Conservation (phyloP, 1,284 basidiomycete species). For the Mycosarcoma maydis region DNA sequence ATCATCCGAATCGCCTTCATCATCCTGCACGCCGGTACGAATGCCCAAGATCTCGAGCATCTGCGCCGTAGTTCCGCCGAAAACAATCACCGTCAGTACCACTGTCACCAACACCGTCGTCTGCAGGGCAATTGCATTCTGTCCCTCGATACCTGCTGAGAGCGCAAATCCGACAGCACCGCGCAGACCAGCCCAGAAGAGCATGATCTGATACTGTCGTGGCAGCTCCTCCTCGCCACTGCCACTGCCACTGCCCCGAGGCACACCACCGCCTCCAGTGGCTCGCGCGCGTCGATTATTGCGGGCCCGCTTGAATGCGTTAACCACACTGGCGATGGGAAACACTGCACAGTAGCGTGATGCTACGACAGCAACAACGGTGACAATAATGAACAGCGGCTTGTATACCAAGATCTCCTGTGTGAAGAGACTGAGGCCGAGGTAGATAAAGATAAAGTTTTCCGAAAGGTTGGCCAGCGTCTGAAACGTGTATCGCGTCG, state of each 20-base stretch:
- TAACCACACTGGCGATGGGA: slow-evolving; percentile 94
- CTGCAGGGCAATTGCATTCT: slow-evolving; percentile 87
- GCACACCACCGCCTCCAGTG: slow-evolving; percentile 40
- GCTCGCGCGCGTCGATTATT: slow-evolving; percentile 72
- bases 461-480: slow-evolving; percentile 76
- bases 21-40: slow-evolving; percentile 81
- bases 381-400: slow-evolving; percentile 82
- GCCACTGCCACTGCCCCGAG: slow-evolving; percentile 15
- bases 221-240: slow-evolving; percentile 54
- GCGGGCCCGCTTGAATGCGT: slow-evolving; percentile 83
- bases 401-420: slow-evolving; percentile 88
- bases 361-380: slow-evolving; percentile 82
- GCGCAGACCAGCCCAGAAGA: slow-evolving; percentile 97
- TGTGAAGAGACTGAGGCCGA: slow-evolving; percentile 95
- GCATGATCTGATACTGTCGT: slow-evolving; percentile 69
- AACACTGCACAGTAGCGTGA: slow-evolving; percentile 96
- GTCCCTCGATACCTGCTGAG: slow-evolving; percentile 91
- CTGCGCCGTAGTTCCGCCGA: slow-evolving; percentile 93
- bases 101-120: slow-evolving; percentile 96
- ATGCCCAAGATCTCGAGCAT: slow-evolving; percentile 99
- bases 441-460: slow-evolving; percentile 99
- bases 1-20: slow-evolving; percentile 75
- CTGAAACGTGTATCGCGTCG: slow-evolving; percentile 82
- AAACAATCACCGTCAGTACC: slow-evolving; percentile 91
- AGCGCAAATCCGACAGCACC: slow-evolving; percentile 97